These are phyloP conservation scores for Starmerella roubikii DNA, from an alignment of 805 yeast genomes.

Conservation along the genomic window DNA sequence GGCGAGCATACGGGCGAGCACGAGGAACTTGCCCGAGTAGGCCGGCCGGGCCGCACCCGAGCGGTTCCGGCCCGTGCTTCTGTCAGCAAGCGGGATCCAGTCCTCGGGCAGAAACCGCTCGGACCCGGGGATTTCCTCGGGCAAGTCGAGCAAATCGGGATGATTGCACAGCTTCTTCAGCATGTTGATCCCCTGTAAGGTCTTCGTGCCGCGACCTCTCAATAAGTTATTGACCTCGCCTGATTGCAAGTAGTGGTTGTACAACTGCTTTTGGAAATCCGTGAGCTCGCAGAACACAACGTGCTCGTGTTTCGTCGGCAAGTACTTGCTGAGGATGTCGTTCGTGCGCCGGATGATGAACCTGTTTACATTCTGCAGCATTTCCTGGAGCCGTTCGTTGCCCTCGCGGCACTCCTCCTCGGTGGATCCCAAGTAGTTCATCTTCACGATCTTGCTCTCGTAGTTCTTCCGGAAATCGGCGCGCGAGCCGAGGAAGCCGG, in stretches of 20 bases:
- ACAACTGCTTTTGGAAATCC: conserved; percentile 59
- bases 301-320: conserved; percentile 93
- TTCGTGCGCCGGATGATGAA: conserved; percentile 92
- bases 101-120: conserved; percentile 54
- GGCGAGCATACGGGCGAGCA: conserved; percentile 70
- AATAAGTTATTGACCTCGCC: conserved; percentile 59
- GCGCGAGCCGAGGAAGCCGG: conserved; percentile 79
- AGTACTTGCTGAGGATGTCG: conserved; percentile 82
- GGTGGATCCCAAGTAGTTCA: conserved; percentile 81
- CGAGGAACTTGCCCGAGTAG: conserved; percentile 75
- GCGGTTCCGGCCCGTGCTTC: conserved; percentile 35
- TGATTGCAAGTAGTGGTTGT: conserved; percentile 61
- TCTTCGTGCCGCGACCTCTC: conserved; percentile 51
- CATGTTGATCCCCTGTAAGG: conserved; percentile 77
- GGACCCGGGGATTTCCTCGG: conserved; percentile 64
- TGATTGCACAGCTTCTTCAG: conserved; percentile 88
- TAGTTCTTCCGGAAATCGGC: conserved; percentile 71
- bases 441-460: conserved; percentile 65
- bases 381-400: conserved; percentile 50
- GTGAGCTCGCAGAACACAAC: conserved; percentile 83
- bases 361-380: conserved; percentile 65
- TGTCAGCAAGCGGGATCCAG: conserved; percentile 35
- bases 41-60: conserved; percentile 61
- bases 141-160: conserved; percentile 69
- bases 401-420: conserved; percentile 65